These are phyloP conservation scores for Penicillium herquei DNA, from an alignment of 495 filamentous ascomycete genomes.

Conservation along the genomic window DNA sequence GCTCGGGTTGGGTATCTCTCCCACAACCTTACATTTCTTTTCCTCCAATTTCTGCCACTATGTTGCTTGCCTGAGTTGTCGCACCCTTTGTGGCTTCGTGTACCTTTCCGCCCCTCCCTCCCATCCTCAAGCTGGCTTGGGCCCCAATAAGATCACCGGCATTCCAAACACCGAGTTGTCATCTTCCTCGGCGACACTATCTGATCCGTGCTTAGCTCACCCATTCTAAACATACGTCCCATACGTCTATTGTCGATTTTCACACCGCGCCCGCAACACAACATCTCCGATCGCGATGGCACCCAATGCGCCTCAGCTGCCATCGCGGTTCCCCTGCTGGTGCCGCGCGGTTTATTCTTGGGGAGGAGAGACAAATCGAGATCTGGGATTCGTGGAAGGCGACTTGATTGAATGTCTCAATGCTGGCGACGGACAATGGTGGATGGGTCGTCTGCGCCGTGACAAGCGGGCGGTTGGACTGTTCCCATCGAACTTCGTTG, in stretches of 20 bases:
- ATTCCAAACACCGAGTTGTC: not conserved
- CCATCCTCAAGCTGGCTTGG: conserved; percentile 1
- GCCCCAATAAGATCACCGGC: not conserved
- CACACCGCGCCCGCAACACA: conserved; percentile 1
- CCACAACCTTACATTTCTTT: conserved; percentile 2
- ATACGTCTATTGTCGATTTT: not conserved
- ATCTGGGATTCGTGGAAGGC: conserved; percentile 94
- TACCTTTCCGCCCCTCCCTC: conserved; percentile 12
- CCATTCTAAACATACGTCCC: not conserved
- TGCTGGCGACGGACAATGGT: conserved; percentile 96
- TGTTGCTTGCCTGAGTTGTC: conserved; percentile 15
- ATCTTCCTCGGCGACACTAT: not conserved
- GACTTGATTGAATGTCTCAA: conserved; percentile 98
- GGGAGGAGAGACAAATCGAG: conserved; percentile 94
- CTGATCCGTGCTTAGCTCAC: not conserved
- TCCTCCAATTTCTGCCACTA: conserved; percentile 3
- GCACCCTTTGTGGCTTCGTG: conserved; percentile 18
- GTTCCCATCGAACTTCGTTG: conserved; percentile 97
- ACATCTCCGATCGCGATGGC: conserved; percentile 45
- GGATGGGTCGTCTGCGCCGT: conserved; percentile 86
- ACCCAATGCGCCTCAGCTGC: conserved; percentile 63
- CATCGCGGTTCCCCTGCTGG: conserved; percentile 92
- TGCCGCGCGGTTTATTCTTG: conserved; percentile 93
- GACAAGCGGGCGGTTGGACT: conserved; percentile 85
- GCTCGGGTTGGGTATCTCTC: conserved; percentile 1